Evolutionary conservation across 2,329 filamentous ascomycete species (phyloP).

Genomic region (Akanthomyces muscarius): DNA sequence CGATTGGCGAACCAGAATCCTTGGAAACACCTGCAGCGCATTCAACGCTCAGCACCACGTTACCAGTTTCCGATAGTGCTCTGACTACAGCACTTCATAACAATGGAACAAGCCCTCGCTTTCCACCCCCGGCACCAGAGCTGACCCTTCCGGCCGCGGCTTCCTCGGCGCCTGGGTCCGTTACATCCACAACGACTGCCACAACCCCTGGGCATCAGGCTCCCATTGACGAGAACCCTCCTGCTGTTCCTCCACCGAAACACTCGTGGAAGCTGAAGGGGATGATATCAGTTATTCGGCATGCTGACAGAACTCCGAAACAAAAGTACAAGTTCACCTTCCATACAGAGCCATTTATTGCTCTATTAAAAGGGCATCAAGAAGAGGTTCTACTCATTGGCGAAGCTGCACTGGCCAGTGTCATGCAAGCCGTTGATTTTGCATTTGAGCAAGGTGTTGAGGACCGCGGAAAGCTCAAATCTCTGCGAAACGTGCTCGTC

Average conservation of each 20-base stretch:
- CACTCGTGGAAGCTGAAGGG: conserved; percentile 98
- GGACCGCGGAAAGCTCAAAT: conserved; percentile 79
- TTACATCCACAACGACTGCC: conserved; percentile 29
- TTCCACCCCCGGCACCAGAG: conserved; percentile 32
- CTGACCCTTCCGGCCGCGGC: conserved; percentile 24
- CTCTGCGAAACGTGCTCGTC: conserved; percentile 78
- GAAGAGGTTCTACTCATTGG: conserved; percentile 94
- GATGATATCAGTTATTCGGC: conserved; percentile 91
- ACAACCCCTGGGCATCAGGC: conserved; percentile 21
- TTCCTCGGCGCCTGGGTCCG: conserved; percentile 35
- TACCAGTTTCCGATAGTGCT: conserved; percentile 31
- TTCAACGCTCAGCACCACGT: conserved; percentile 26
- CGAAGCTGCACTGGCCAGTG: conserved; percentile 81
- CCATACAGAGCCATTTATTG: conserved; percentile 92
- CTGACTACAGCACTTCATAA: conserved; percentile 34
- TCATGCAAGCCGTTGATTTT: conserved; percentile 79
- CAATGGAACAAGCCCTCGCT: conserved; percentile 32
- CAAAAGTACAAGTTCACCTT: conserved; percentile 99
- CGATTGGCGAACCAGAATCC: conserved; percentile 28
- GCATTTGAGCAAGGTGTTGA: conserved; percentile 78
- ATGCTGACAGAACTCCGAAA: conserved; percentile 95
- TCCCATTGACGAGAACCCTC: conserved; percentile 35
- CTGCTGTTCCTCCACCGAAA: conserved; percentile 69
- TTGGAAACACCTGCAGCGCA: conserved; percentile 7
- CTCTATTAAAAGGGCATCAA: conserved; percentile 88